Evolutionary conservation across 192 early-diverging fungal genomes (phyloP), one percentile per base, ranked within the genome.

Genomic region (Chytriomyces confervae): DNA sequence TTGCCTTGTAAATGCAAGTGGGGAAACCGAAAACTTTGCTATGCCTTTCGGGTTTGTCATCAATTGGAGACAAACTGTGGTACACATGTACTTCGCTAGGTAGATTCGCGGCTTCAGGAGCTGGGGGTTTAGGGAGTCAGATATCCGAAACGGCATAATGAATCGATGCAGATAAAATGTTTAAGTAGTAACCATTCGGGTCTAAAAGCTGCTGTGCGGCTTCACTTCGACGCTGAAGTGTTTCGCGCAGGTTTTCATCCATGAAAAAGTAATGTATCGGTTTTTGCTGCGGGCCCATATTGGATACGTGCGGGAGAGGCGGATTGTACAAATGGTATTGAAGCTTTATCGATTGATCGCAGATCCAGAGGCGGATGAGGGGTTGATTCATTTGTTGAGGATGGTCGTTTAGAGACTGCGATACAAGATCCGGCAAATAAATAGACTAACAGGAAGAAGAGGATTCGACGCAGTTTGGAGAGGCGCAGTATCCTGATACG

Each of bases 181-280:
- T 82, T 47, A 4, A 63, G 48, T 24, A 72, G 66, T 66, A 13
- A 87, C 89, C 69, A 50, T 70, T 79, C 13, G 86, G 69, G 67
- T 89, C 84, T 60, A 85, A 50, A 20, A 81, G 72, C 50, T 78
- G 77, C 36, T 75, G 80, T 29, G 76, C 65, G 51, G 88, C 89
- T 75, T 94, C 93, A 62, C 88, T 93, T 69, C 91, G 89, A 57
- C 86, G 79, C 36, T 89, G 87, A 63, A 98, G 83, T 36, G 92
- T 89, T 76, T 97, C 93, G 16, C 96, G 88, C 49, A 97, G 84
- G 44, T 86, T 78, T 68, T 97, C 96, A 23, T 93, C 85, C 66
- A 97, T 91, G 50, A 95, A 96, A 83, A 96, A 96, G 69, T 92
- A 80, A 63, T 94, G 91, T 57, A 93, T 91, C 0, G 92, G 83